Conservation (phyloP, 169 alveolate species). For the Pseudocohnilembus persalinus region DNA sequence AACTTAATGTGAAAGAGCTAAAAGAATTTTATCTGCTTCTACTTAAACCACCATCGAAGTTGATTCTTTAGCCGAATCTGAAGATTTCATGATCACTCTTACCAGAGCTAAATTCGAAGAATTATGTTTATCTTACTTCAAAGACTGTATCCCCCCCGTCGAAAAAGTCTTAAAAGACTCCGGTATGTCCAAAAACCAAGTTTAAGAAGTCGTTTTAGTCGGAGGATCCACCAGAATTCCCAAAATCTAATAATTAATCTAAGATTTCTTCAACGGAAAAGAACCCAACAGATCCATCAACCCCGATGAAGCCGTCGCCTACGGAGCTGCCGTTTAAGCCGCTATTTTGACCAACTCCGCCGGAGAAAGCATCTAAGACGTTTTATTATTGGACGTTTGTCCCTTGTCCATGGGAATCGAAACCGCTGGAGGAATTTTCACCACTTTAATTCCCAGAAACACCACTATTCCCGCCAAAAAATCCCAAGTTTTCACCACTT, state of each 20-base stretch:
- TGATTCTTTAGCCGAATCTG: conserved; percentile 63
- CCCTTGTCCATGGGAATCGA: conserved; percentile 94
- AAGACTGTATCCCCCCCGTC: conserved; percentile 74
- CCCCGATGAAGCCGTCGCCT: conserved; percentile 97
- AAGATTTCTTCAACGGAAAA: conserved; percentile 93
- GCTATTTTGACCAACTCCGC: conserved; percentile 84
- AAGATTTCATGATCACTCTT: conserved; percentile 58
- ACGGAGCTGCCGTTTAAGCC: conserved; percentile 96
- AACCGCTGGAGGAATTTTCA: conserved; percentile 97
- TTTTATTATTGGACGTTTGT: conserved; percentile 92
- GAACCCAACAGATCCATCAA: conserved; percentile 92
- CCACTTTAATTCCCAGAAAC: conserved; percentile 90
- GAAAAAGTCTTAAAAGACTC: conserved; percentile 60
- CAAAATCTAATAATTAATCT: conserved; percentile 90
- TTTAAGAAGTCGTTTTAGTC: conserved; percentile 97
- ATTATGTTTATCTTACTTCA: conserved; percentile 69
- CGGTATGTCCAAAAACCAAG: conserved; percentile 54
- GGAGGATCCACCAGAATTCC: conserved; percentile 99
- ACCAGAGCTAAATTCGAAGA: conserved; percentile 82
- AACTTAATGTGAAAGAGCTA: conserved; percentile 65
- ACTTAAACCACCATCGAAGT: conserved; percentile 59
- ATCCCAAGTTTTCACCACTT: conserved; percentile 93
- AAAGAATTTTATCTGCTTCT: conserved; percentile 57
- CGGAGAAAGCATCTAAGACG: conserved; percentile 81
- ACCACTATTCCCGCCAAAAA: conserved; percentile 95